Evolutionary conservation across 163 green algal genomes (phyloP).

Genomic region (Chloromonas sp.): DNA sequence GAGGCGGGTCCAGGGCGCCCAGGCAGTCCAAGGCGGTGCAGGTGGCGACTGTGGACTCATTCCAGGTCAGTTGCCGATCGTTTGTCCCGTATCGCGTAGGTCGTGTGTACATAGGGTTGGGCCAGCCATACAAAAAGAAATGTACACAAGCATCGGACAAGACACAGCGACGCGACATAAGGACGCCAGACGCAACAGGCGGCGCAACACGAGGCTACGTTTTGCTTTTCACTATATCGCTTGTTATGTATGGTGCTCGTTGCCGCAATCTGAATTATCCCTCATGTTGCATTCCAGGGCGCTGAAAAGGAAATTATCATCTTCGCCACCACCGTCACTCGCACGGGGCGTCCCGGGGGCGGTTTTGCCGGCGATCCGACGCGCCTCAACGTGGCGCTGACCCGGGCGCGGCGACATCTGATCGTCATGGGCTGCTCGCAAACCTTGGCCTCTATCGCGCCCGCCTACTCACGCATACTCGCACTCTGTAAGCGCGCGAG

Average conservation of each 20-base stretch:
- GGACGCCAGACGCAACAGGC: neutral
- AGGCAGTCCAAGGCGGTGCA: constrained; percentile 26
- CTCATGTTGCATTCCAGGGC: constrained; percentile 38
- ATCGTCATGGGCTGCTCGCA: constrained; percentile 54
- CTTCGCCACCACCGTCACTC: constrained; percentile 57
- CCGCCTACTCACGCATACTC: constrained; percentile 15
- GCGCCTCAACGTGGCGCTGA: constrained; percentile 82
- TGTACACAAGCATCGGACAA: neutral
- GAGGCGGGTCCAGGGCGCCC: neutral
- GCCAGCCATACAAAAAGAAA: neutral
- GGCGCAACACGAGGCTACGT: neutral
- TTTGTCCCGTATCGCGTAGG: neutral
- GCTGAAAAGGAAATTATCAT: constrained; percentile 78
- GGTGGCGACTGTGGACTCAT: constrained; percentile 80
- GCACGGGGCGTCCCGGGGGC: neutral
- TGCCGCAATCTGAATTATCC: too few species aligned
- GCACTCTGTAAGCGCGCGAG: neutral
- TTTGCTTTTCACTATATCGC: too few species aligned
- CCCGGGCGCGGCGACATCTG: constrained; percentile 46
- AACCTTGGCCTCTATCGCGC: constrained; percentile 30
- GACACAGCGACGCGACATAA: neutral
- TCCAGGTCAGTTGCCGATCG: constrained; percentile 47
- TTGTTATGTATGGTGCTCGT: neutral
- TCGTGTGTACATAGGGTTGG: neutral
- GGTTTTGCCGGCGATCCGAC: constrained; percentile 50